Base-by-base conservation (phyloP, 2,329 filamentous ascomycete species). In the Penicillium sumatraense region DNA sequence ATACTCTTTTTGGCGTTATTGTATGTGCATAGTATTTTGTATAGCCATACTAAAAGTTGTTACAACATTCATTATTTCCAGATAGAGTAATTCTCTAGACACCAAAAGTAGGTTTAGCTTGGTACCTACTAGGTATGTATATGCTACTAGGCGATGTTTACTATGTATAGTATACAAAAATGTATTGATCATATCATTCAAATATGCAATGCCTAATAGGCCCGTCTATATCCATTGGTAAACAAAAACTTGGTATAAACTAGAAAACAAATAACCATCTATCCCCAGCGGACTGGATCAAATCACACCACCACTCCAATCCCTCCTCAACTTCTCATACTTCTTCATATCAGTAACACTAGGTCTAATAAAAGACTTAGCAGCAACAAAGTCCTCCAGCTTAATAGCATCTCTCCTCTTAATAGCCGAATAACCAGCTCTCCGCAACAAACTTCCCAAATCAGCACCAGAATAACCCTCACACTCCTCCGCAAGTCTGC, bases 401-500 rank as follows among this genome's bases (percentile, higher is more conserved):
- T 78, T 77, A 6, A 86, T 80, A 10, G 66, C 67, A 59, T 77
- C 77, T 16, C 75, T 70, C 13, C 81, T 70, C 60, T 78, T 77
- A 36, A 86, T 77, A 27, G 85, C 83, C 44, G 78, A 75, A 66
- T 84, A 81, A 24, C 82, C 85, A 9, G 86, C 86, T 60, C 83
- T 81, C 11, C 83, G 75, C 14, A 88, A 65, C 61, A 89, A 66
- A 51, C 80, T 81, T 13, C 81, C 82, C 49, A 89, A 66, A 75
- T 89, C 86, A 0, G 86, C 86, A 62, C 86, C 86, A 50, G 89
- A 93, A 72, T 93, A 98, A 21, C 90, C 86, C 9, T 83, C 80
- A 71, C 93, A 97, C 10, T 86, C 86, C 27, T 83, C 79, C 0
- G 90, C 93, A 4, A 96, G 80, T 3, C 75, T 74, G 3, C 84